Conservation (phyloP, 2,329 filamentous ascomycete genomes). For the Tricladium varicosporioides region DNA sequence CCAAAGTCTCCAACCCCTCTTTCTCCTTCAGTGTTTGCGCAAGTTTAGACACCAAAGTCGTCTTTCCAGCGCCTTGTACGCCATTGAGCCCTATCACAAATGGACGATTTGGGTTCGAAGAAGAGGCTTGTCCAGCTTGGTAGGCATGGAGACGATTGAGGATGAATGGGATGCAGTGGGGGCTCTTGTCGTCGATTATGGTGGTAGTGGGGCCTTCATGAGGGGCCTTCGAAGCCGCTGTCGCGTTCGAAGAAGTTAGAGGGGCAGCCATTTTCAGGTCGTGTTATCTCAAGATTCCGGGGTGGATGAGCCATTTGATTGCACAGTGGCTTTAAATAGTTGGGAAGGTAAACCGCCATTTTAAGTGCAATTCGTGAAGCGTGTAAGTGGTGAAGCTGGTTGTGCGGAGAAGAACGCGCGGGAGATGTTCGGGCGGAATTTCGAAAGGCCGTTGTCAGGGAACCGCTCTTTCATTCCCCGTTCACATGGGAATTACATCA, state of each 20-base stretch:
- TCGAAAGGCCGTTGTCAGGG: neutral
- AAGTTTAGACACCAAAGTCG: conserved; percentile 73
- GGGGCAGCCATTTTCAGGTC: neutral
- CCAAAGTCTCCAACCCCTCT: conserved; percentile 52
- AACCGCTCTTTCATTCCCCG: neutral
- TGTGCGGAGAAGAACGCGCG: too few relatives aligned
- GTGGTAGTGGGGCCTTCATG: conserved; percentile 38
- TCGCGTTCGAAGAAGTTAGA: neutral
- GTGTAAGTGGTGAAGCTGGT: neutral
- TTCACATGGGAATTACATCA: conserved; percentile 2
- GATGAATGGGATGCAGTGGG: conserved; percentile 76
- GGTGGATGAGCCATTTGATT: neutral
- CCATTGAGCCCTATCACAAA: conserved; percentile 89
- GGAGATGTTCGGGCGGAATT: neutral
- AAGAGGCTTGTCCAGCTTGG: conserved; percentile 33
- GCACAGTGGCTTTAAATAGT: neutral
- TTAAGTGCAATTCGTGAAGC: neutral
- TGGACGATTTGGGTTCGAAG: conserved; percentile 45
- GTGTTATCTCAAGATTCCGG: neutral
- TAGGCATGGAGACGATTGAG: conserved; percentile 56
- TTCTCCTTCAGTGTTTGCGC: conserved; percentile 49
- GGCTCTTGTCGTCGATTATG: conserved; percentile 75
- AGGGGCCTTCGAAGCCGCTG: neutral
- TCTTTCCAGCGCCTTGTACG: conserved; percentile 90
- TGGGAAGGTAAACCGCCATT: neutral